phyloP scores from a whole-genome alignment of 768 basidiomycete genomes.

The Termitomyces sp. region DNA sequence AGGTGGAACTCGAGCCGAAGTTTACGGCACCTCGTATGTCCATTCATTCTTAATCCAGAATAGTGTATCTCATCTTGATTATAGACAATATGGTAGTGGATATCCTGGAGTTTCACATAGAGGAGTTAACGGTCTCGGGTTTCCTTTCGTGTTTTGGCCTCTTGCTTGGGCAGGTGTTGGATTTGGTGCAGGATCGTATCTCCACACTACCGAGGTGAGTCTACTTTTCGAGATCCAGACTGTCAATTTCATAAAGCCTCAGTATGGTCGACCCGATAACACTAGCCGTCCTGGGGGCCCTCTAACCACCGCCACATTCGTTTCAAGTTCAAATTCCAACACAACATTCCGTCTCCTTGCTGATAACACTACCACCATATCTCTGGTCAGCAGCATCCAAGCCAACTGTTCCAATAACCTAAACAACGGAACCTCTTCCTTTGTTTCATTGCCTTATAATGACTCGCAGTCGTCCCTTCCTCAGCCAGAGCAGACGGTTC shows the following conservation, averaged over 20 bases:
- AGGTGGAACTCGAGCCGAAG: slow-evolving; percentile 38
- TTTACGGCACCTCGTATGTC: slow-evolving; percentile 37
- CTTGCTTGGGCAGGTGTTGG: slow-evolving; percentile 39
- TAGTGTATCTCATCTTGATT: background rate
- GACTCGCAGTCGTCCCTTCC: slow-evolving; percentile 26
- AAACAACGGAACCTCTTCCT: slow-evolving; percentile 18
- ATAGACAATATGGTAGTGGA: slow-evolving; percentile 52
- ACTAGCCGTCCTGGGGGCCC: slow-evolving; percentile 44
- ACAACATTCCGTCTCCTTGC: slow-evolving; percentile 41
- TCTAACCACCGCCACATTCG: slow-evolving; percentile 33
- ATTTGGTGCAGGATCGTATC: slow-evolving; percentile 18
- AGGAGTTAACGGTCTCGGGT: slow-evolving; percentile 40
- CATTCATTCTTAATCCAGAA: background rate
- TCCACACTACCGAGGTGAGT: slow-evolving; percentile 35
- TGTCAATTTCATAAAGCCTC: background rate
- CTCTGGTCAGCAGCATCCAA: slow-evolving; percentile 33
- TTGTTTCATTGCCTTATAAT: slow-evolving; percentile 25
- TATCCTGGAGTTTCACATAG: slow-evolving; percentile 41
- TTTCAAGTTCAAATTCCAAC: slow-evolving; percentile 27
- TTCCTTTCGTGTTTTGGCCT: slow-evolving; percentile 60
- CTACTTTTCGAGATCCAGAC: background rate
- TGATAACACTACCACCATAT: slow-evolving; percentile 41
- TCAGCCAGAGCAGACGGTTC: slow-evolving; percentile 50
- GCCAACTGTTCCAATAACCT: slow-evolving; percentile 33
- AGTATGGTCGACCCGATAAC: slow-evolving; percentile 46